Conservation (phyloP, 2,329 filamentous ascomycete genomes). For the Aspergillus spinulosporus region DNA sequence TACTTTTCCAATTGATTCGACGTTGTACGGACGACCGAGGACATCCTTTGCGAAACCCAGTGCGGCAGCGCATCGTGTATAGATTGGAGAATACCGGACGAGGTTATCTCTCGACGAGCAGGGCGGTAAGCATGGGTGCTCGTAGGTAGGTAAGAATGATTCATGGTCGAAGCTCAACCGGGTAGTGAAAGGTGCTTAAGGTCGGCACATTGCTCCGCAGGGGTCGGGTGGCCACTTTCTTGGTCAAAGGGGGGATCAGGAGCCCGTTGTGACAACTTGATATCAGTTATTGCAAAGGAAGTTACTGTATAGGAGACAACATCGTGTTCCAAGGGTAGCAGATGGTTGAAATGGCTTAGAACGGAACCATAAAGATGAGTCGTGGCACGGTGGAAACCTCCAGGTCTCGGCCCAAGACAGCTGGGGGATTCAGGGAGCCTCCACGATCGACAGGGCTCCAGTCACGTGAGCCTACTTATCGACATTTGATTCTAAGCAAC, state of each 20-base stretch:
- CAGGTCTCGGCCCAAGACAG: not conserved
- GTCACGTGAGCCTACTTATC: conserved; percentile 1
- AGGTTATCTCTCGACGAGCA: conserved; percentile 20
- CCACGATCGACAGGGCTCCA: conserved; percentile 4
- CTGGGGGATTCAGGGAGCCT: not conserved
- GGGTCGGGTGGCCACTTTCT: conserved; percentile 5
- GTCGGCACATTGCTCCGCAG: conserved; percentile 23
- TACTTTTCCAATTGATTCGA: conserved; percentile 12
- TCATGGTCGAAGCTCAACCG: conserved; percentile 31
- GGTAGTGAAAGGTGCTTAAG: conserved; percentile 19
- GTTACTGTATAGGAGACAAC: not conserved
- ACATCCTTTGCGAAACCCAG: conserved; percentile 26
- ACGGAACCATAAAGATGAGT: not conserved
- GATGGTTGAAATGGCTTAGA: not conserved
- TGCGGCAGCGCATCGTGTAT: conserved; percentile 24
- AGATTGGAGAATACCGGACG: conserved; percentile 17
- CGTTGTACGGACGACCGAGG: not conserved
- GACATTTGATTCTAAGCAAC: too few relatives aligned
- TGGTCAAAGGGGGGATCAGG: not conserved
- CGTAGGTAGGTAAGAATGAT: conserved; percentile 35
- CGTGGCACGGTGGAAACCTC: not conserved
- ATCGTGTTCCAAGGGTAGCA: not conserved
- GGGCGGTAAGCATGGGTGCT: conserved; percentile 28
- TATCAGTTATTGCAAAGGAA: not conserved
- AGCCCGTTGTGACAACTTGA: not conserved